These are phyloP conservation scores for Geosmithia putterillii DNA, from an alignment of 2,329 filamentous ascomycete species.

Conservation along the genomic window DNA sequence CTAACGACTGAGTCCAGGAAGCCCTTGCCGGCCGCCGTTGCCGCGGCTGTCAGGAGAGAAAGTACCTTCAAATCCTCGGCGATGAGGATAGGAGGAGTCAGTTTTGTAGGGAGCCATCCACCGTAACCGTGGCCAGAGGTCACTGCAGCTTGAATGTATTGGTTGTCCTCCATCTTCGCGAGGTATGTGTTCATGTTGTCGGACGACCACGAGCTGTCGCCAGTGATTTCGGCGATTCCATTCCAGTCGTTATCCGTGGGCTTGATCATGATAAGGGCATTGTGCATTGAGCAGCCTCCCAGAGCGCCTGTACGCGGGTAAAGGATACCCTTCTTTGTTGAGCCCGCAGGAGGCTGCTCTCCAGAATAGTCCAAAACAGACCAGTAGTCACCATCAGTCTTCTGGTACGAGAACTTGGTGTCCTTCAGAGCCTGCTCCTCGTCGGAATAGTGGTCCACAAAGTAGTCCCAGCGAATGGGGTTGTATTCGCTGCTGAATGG, in stretches of 20 bases:
- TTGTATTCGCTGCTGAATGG: conserved; percentile 35
- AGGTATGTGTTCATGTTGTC: conserved; percentile 50
- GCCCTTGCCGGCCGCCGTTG: conserved; percentile 8
- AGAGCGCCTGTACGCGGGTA: conserved; percentile 34
- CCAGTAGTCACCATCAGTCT: conserved; percentile 6
- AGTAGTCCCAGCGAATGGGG: conserved; percentile 44
- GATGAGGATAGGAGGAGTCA: conserved; percentile 31
- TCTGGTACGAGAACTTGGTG: conserved; percentile 17
- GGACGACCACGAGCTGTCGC: conserved; percentile 45
- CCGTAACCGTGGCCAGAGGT: conserved; percentile 8
- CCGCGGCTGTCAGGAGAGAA: conserved; percentile 19
- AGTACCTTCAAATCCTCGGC: conserved; percentile 29
- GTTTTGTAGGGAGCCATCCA: conserved; percentile 18
- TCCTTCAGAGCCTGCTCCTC: conserved; percentile 24
- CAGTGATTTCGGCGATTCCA: conserved; percentile 42
- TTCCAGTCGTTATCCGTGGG: conserved; percentile 13
- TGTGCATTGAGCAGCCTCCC: conserved; percentile 44
- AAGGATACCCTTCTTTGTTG: conserved; percentile 27
- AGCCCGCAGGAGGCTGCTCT: conserved; percentile 21
- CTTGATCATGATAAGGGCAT: conserved; percentile 39
- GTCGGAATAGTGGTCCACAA: conserved; percentile 42
- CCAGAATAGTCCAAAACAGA: conserved; percentile 1
- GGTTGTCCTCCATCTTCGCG: conserved; percentile 40
- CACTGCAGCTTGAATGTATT: conserved; percentile 21
- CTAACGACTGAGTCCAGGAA: conserved; percentile 6